These are phyloP conservation scores for Ustulina deusta DNA, from an alignment of 2,329 filamentous ascomycete species.

Conservation along the genomic window DNA sequence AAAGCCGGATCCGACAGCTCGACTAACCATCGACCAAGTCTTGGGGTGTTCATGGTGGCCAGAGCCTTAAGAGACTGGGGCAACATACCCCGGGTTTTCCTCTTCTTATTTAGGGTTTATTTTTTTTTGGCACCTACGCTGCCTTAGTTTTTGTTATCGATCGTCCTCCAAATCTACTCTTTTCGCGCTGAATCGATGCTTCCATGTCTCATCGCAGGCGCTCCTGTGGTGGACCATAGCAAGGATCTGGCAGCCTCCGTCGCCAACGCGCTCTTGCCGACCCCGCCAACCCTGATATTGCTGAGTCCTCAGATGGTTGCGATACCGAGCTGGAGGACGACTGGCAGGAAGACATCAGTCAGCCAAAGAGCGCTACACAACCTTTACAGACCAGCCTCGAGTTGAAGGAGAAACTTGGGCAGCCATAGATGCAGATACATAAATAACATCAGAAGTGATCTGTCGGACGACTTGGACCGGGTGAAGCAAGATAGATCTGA, in stretches of 20 bases:
- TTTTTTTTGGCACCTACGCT: not conserved
- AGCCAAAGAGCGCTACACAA: not conserved
- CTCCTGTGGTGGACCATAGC: not conserved
- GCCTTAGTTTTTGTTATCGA: not conserved
- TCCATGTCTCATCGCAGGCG: not conserved
- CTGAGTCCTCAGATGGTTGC: too few relatives aligned
- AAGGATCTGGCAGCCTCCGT: too few relatives aligned
- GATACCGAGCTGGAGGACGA: too few relatives aligned
- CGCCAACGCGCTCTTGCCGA: too few relatives aligned
- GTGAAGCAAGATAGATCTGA: too few relatives aligned
- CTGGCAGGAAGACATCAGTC: not conserved
- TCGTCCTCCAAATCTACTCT: not conserved
- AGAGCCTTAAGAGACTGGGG: slow-evolving; percentile 13
- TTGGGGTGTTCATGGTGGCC: slow-evolving; percentile 43
- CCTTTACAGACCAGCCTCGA: not conserved
- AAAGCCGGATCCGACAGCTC: slow-evolving; percentile 49
- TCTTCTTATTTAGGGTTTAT: not conserved
- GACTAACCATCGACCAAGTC: slow-evolving; percentile 52
- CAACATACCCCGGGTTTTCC: not conserved
- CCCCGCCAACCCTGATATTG: too few relatives aligned
- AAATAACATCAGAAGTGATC: not conserved
- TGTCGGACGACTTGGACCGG: too few relatives aligned
- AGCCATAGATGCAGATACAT: not conserved
- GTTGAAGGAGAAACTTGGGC: not conserved
- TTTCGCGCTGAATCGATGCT: not conserved